phyloP scores from a whole-genome alignment of 768 basidiomycete species.

The Melanogaster broomeanus region DNA sequence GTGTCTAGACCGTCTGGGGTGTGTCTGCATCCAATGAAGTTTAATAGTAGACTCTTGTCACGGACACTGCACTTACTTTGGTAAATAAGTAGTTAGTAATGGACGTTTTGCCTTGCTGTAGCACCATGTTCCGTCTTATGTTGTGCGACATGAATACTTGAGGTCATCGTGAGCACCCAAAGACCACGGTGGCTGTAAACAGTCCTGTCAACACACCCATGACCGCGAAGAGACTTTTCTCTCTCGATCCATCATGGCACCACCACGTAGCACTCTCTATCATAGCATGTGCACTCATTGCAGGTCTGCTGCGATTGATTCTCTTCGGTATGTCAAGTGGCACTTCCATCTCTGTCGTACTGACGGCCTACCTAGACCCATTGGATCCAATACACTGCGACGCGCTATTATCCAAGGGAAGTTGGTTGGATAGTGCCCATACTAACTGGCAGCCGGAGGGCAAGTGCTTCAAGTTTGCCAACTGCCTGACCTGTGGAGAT shows the following conservation, averaged over 20 bases:
- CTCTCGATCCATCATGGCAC: conserved; percentile 49
- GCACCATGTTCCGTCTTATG: too few relatives aligned
- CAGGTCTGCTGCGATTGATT: conserved; percentile 44
- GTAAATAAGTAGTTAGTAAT: not conserved
- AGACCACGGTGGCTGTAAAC: too few relatives aligned
- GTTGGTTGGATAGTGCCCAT: conserved; percentile 71
- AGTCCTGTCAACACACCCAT: conserved; percentile 16
- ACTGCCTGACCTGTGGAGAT: conserved; percentile 2
- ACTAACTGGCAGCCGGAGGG: conserved; percentile 90
- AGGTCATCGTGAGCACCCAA: too few relatives aligned
- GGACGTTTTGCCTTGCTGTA: not conserved
- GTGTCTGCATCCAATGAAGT: not conserved
- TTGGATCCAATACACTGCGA: conserved; percentile 74
- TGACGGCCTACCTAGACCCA: conserved; percentile 49
- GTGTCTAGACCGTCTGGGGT: too few relatives aligned
- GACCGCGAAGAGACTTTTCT: conserved; percentile 30
- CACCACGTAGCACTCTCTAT: conserved; percentile 47
- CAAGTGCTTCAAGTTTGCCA: conserved; percentile 32
- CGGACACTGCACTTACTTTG: not conserved
- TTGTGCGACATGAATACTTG: too few relatives aligned
- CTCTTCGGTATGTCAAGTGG: conserved; percentile 42
- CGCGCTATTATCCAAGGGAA: conserved; percentile 68
- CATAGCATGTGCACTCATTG: conserved; percentile 40
- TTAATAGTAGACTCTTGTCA: not conserved
- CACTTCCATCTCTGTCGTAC: conserved; percentile 1